Conservation (phyloP, 352 stramenopile species). For the Sclerospora graminicola region DNA sequence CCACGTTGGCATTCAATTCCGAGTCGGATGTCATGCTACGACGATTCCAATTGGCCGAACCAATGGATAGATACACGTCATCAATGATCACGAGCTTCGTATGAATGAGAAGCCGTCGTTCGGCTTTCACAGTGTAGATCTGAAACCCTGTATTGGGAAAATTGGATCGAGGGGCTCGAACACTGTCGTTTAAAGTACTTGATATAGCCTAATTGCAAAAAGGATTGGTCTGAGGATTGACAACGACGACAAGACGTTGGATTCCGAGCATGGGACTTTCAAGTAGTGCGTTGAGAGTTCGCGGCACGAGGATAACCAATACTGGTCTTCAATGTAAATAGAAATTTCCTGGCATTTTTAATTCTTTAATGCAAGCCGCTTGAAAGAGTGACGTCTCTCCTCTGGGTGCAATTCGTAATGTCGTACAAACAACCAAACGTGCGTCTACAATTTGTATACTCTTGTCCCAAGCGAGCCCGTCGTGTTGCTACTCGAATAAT, state of each 20-base stretch:
- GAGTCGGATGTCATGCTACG: slow-evolving; percentile 35
- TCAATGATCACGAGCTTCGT: slow-evolving; percentile 42
- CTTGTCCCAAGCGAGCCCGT: slow-evolving; percentile 9
- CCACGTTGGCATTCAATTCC: slow-evolving; percentile 40
- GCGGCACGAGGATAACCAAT: slow-evolving; percentile 30
- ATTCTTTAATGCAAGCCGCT: slow-evolving; percentile 28
- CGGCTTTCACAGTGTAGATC: slow-evolving; percentile 34
- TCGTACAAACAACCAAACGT: slow-evolving; percentile 49
- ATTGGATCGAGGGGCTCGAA: slow-evolving; percentile 21
- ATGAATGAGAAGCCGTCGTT: slow-evolving; percentile 38
- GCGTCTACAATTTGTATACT: slow-evolving; percentile 42
- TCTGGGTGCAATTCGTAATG: slow-evolving; percentile 37
- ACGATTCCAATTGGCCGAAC: slow-evolving; percentile 50
- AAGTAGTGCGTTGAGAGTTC: slow-evolving; percentile 33
- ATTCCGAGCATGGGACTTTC: slow-evolving; percentile 30
- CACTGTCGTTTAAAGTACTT: slow-evolving; percentile 41
- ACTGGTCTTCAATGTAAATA: slow-evolving; percentile 25
- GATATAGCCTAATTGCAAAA: slow-evolving; percentile 7
- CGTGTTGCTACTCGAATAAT: slow-evolving; percentile 8
- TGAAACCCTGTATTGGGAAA: slow-evolving; percentile 19
- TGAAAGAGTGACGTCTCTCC: slow-evolving; percentile 42
- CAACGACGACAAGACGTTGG: slow-evolving; percentile 39
- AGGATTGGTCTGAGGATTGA: not conserved
- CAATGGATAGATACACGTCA: slow-evolving; percentile 44
- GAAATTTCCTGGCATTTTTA: slow-evolving; percentile 29